Base-by-base conservation (phyloP, 139 green algal genomes). In the Coelastrella sp. region DNA sequence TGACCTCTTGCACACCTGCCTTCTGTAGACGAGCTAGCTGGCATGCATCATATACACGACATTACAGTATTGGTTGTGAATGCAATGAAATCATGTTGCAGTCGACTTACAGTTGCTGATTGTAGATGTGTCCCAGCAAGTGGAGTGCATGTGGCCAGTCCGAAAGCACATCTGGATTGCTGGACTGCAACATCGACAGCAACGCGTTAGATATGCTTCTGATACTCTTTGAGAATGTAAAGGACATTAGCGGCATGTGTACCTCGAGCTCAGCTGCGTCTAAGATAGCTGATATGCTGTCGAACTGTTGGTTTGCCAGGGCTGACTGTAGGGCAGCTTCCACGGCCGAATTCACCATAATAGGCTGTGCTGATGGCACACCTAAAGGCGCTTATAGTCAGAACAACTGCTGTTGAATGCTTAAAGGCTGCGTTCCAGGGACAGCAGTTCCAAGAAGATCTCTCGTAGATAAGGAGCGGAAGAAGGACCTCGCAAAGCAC, bases 71-170 rank as follows among this genome's bases (percentile, higher is more conserved):
- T 1, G 35, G 35, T 49, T 49, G 35, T 49, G 35, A 49, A 49
- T 49, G 35, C 35, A 49, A 3, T 49, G 35, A 49, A 49, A 1
- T 49, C 25, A 61, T 61, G 82, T 61, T 56, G 61, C 56, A 7
- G 7, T n/a, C 19, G 35, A 89, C 92, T 90, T 35, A 93, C 93
- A 94, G 65, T 9, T 92, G 85, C 60, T 92, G 87, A 80, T 92
- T 93, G 85, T 95, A 93, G 4, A 95, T 91, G 78, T 92, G 91
- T 0, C 91, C 87, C 11, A 94, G 84, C 8, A 95, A 35, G 68
- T 95, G 93, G 4, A 95, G 78, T 17, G 91, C 80, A 59, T 90
- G 70, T 25, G 93, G 93, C 93, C 93, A 95, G 10, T 94, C 82
- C 25, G 68, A 35, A 4, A 93, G 91, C 25, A 95, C 90, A 11